Conservation (phyloP, 2,329 filamentous ascomycete genomes). For the Aspergillus ochraceus region DNA sequence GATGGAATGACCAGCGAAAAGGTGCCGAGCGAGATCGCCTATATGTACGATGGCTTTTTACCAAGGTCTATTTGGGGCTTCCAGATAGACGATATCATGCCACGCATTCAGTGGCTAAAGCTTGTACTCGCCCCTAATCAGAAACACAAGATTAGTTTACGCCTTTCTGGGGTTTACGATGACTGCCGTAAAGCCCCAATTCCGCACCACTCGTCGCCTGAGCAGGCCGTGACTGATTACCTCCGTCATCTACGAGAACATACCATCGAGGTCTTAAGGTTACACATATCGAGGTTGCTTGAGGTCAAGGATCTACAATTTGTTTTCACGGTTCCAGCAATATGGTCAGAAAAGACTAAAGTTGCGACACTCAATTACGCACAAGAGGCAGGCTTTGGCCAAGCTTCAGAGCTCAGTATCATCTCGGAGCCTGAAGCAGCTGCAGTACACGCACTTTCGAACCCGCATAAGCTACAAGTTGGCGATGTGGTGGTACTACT, state of each 20-base stretch:
- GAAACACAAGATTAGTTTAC: conserved; percentile 8
- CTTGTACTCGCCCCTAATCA: conserved; percentile 17
- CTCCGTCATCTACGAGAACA: conserved; percentile 15
- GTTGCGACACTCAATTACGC: conserved; percentile 13
- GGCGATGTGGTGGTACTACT: conserved; percentile 28
- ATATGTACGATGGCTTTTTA: conserved; percentile 6
- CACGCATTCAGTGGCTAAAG: conserved; percentile 25
- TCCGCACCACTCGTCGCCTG: conserved; percentile 8
- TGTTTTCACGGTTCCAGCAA: conserved; percentile 31
- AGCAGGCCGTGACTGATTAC: conserved; percentile 17
- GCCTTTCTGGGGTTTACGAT: conserved; percentile 6
- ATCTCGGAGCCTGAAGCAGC: conserved; percentile 27
- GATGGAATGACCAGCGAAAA: conserved; percentile 24
- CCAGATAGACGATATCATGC: conserved; percentile 17
- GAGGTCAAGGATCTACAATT: conserved; percentile 17
- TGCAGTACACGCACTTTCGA: conserved; percentile 17
- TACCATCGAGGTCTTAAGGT: conserved; percentile 9
- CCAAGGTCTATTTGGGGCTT: conserved; percentile 18
- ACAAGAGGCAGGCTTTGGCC: conserved; percentile 13
- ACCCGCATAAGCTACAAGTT: conserved; percentile 11
- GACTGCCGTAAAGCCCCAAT: conserved; percentile 12
- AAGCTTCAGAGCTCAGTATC: conserved; percentile 11
- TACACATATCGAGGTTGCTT: conserved; percentile 12
- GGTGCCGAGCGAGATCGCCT: conserved; percentile 20
- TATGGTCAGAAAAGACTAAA: conserved; percentile 30